A percentile compares a stretch with the other conserved stretches of the same genome.
phyloP scores from a whole-genome alignment of 2,329 filamentous ascomycete species.

The Neurospora crassa region DNA sequence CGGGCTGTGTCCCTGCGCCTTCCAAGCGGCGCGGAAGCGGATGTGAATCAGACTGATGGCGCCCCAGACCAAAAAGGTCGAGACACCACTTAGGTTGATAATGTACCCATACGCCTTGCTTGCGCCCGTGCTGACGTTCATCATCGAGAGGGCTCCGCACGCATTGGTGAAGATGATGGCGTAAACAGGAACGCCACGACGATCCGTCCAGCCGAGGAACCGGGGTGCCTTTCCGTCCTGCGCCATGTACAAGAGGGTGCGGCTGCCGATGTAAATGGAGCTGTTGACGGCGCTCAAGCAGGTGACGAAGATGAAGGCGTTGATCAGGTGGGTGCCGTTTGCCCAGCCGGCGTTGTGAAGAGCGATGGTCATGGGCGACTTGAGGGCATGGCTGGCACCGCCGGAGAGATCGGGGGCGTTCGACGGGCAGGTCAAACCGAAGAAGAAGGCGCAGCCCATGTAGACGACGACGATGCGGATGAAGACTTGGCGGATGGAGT shows the following conservation, averaged over 20 bases:
- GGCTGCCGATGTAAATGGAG: constrained; percentile 67
- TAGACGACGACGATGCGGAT: constrained; percentile 54
- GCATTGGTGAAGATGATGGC: constrained; percentile 60
- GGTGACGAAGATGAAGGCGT: constrained; percentile 66
- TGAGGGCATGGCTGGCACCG: constrained; percentile 51
- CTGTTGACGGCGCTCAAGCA: constrained; percentile 65
- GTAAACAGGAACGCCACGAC: constrained; percentile 50
- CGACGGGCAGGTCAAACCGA: constrained; percentile 63
- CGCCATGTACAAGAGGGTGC: constrained; percentile 68
- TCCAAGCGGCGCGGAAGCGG: constrained; percentile 58
- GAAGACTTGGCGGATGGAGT: constrained; percentile 51
- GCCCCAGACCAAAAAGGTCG: constrained; percentile 64
- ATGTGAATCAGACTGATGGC: constrained; percentile 63
- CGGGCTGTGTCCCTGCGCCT: constrained; percentile 43
- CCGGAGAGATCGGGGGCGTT: constrained; percentile 55
- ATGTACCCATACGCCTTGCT: constrained; percentile 58
- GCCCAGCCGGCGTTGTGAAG: constrained; percentile 66
- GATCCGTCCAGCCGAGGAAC: constrained; percentile 59
- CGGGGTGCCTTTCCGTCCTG: constrained; percentile 61
- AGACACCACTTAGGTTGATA: constrained; percentile 60
- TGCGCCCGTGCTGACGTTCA: constrained; percentile 61
- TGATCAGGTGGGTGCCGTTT: constrained; percentile 66
- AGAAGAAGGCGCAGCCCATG: constrained; percentile 65
- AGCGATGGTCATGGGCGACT: constrained; percentile 65
- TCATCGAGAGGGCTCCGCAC: constrained; percentile 63